These are phyloP conservation scores for Sonneratia alba DNA, from an alignment of 345 rosid genomes.

Conservation along the genomic window DNA sequence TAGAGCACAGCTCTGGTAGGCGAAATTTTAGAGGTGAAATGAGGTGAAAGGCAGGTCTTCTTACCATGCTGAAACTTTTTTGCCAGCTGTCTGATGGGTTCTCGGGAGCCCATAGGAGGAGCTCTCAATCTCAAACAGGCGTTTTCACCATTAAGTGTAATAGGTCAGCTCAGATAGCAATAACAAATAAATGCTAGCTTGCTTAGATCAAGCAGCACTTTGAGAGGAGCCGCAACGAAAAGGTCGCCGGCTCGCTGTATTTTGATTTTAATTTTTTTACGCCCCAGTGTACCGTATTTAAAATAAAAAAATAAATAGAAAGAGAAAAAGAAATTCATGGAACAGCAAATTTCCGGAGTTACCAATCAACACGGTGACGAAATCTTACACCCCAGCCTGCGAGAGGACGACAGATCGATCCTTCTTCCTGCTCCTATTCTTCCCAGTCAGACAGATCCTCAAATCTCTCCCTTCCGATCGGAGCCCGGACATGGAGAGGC, in stretches of 20 bases:
- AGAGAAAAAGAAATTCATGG: too few species aligned
- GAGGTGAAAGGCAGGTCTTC: constrained; percentile 87
- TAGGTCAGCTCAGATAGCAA: constrained; percentile 67
- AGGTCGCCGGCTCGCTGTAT: not conserved
- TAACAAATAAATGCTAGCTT: constrained; percentile 36
- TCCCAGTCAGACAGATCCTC: not conserved
- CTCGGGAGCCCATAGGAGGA: constrained; percentile 55
- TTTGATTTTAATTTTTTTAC: too few species aligned
- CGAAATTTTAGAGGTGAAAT: constrained; percentile 73
- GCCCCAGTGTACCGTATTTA: too few species aligned
- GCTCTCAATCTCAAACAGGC: constrained; percentile 67
- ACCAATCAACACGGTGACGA: not conserved
- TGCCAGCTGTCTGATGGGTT: constrained; percentile 54
- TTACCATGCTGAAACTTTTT: constrained; percentile 86
- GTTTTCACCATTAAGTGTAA: constrained; percentile 53
- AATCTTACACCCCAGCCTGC: not conserved
- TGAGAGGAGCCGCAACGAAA: not conserved
- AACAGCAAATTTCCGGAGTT: not conserved
- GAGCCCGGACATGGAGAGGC: constrained; percentile 35
- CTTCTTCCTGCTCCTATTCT: not conserved
- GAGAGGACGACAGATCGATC: not conserved
- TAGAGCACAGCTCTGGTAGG: not conserved
- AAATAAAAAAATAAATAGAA: too few species aligned
- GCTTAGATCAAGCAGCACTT: not conserved
- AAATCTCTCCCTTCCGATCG: too few species aligned